Percentiles rank a stretch among this genome's conserved stretches.
phyloP scores from a whole-genome alignment of 768 basidiomycete genomes.

The Panus rudis region DNA sequence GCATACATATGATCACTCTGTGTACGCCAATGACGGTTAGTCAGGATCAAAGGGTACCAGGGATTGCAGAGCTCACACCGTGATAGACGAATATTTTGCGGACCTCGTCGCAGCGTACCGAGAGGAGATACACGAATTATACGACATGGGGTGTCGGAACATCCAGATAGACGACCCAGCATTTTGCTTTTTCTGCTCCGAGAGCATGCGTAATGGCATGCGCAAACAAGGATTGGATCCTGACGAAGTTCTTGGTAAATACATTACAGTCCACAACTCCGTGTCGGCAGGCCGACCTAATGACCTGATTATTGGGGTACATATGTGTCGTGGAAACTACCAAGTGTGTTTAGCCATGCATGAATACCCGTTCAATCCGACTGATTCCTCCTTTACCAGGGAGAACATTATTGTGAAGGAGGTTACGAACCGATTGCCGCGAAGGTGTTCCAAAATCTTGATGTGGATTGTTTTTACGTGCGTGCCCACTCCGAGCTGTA shows the following conservation, averaged over 20 bases:
- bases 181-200: conserved; percentile 57
- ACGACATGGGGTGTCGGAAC: conserved; percentile 35
- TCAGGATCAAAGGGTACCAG: background rate
- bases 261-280: conserved; percentile 54
- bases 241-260: conserved; percentile 55
- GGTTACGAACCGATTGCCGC: conserved; percentile 45
- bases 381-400: conserved; percentile 31
- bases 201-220: conserved; percentile 46
- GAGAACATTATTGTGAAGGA: conserved; percentile 52
- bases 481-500: conserved; percentile 6
- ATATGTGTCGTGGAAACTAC: conserved; percentile 48
- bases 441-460: conserved; percentile 49
- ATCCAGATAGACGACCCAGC: conserved; percentile 42
- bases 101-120: conserved; percentile 40
- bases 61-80: conserved; percentile 13
- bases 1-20: conserved; percentile 47
- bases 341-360: conserved; percentile 12
- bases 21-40: conserved; percentile 54
- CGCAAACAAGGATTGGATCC: conserved; percentile 50
- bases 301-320: conserved; percentile 47
- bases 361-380: conserved; percentile 2
- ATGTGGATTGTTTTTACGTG: conserved; percentile 46
- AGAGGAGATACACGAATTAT: conserved; percentile 37
- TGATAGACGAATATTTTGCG: conserved; percentile 36
- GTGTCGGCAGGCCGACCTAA: conserved; percentile 42